Evolutionary conservation across 768 basidiomycete species (phyloP), one percentile per base, ranked within the genome.

Genomic region (Brasilioporus rufonigricans): DNA sequence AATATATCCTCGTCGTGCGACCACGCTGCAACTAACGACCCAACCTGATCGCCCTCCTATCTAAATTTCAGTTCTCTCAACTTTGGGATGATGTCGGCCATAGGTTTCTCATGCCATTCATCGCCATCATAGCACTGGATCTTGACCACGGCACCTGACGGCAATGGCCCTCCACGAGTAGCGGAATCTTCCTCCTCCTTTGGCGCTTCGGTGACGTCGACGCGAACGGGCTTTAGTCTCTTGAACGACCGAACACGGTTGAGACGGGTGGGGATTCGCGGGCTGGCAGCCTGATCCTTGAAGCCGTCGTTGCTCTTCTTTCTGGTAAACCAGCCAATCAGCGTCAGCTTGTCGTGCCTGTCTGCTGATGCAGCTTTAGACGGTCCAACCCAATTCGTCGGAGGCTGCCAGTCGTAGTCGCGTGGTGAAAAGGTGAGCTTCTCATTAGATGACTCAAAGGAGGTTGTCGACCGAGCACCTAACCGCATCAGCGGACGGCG

Each of bases 81-180:
- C 33, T 52, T 54, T n/a, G 65, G 67, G 6, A 72, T 68, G n/a
- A 72, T 65, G 10, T 72, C 71, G 1, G 40, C 44, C 48, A 72
- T 19, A 27, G 55, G 49, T 33, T 50, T 63, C 48, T 69, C 67
- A n/a, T 61, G 38, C 65, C 65, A 69, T 12, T 41, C 46, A 3
- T 54, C 40, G 23, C 36, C 49, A 21, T 62, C 51, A 14, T 39
- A 51, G 11, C 50, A 49, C 23, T 60, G 57, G 23, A 69, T 44
- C 36, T 46, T 60, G n/a, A 68, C 55, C 1, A 50, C 26, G 4
- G 57, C 53, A 18, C 52, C 55, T 1, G 58, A 27, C 5, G 38
- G 21, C 9, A n/a, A 4, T n/a, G 21, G 10, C 33, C n/a, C 38
- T 32, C 14, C 44, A 43, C 31, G 38, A 10, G 11, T 35, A 18